Evolutionary conservation across 2,329 filamentous ascomycete genomes (phyloP), one percentile per base, ranked within the genome.

Genomic region (Hypoxylon sp.): DNA sequence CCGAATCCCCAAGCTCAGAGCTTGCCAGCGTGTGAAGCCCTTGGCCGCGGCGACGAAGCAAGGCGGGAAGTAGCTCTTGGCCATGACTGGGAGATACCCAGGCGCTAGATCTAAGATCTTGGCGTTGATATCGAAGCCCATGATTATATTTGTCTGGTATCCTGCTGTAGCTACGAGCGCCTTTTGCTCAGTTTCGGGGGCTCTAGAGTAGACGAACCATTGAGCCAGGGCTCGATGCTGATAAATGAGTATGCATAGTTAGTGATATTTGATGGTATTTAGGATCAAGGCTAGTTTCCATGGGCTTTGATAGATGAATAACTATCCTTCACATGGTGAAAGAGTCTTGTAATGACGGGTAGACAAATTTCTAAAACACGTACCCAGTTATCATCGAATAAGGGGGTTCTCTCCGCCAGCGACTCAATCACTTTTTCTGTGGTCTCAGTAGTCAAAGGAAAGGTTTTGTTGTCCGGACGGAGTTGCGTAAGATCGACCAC

Each of bases 321-420:
- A 26, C 6, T 26, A 6, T 26, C 26, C 26, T 5, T 5, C 4
- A 1, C 6, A 26, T 6, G 3, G 6, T 26, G 26, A 26, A 26
- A 26, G 22, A 29, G 22, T 29, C 13, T 22, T 29, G 19, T 22
- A 3, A 22, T 22, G 19, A 22, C 3, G 19, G 19, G 3, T 3
- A 22, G 3, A 22, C 1, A 22, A 22, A 22, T 3, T 22, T 22
- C 19, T 22, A n/a, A 29, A 19, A 26, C 19, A 3, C 51, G 10
- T 54, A 54, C 51, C 53, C 53, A 56, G 37, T 56, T 56, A 19
- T 56, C 53, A 11, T 56, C 26, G 9, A 47, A 56, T 6, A 56
- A 33, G 39, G 53, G 39, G 24, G 37, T 46, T 9, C 14, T 56
- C 17, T 56, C 44, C 2, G 39, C 39, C 3, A 56, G 14, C 14